Evolutionary conservation across 495 filamentous ascomycete genomes (phyloP), one percentile per base, ranked within the genome.

Genomic region (Physcia stellaris): DNA sequence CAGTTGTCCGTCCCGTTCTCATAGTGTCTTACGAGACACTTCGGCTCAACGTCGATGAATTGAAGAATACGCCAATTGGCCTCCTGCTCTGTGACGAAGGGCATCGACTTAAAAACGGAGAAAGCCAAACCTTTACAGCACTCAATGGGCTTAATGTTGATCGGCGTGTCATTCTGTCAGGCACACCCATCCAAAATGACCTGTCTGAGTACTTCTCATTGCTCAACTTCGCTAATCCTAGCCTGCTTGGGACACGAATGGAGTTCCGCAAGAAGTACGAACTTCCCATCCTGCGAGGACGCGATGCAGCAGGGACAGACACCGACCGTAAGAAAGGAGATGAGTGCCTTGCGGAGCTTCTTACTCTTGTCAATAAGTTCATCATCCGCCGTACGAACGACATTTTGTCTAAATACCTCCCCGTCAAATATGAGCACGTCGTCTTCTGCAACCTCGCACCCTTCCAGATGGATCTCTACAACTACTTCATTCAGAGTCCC

Each of bases 381-480:
- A 95, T 99, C 58, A 99, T 99, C 53, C 83, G 90, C 30, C 77
- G 90, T 20, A 96, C 88, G 0, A 99, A 99, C 67, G 90, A 99
- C 53, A 88, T 99, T 38, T 63, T 99, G 15, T 94, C 88, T 27
- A 96, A 99, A 55, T 99, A 99, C 58, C 70, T 99, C 33, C 92
- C 90, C 2, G 75, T 96, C 61, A 99, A 99, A 61, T 99, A 99
- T 61, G 90, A 99, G 52, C 90, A 99, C 58, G 90, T 99, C 21
- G 92, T 99, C n/a, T 99, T 99, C 64, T 99, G 90, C 68, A 93
- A 92, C 50, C 70, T 94, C 23, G 79, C 87, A 17, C 78, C 81
- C 0, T 96, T 99, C 61, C 90, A 99, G 55, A 64, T 86, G 31
- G 83, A 79, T 43, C 66, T 99, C 5, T 99, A 99, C 61, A 93